Evolutionary conservation across 169 alveolate species (phyloP).

Genomic region (Eimeria brunetti): DNA sequence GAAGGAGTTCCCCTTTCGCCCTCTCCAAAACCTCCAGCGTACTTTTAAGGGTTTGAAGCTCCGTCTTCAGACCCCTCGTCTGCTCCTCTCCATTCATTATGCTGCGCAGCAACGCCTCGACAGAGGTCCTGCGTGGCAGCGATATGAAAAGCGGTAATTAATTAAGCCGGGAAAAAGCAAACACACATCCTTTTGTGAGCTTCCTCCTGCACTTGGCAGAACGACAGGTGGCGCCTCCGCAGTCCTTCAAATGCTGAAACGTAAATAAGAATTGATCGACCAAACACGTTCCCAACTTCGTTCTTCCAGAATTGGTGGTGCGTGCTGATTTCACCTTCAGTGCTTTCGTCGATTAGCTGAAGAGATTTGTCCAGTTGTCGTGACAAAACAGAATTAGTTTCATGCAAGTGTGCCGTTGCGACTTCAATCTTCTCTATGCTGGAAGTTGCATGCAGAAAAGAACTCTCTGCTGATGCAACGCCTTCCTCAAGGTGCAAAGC

Average conservation of each 20-base stretch:
- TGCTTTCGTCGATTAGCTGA: conserved; percentile 4
- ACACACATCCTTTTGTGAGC: conserved; percentile 40
- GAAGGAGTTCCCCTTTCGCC: neutral
- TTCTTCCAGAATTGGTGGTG: conserved; percentile 3
- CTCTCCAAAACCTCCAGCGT: neutral
- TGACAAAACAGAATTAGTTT: conserved; percentile 14
- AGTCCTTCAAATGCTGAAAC: conserved; percentile 41
- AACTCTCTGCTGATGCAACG: conserved; percentile 21
- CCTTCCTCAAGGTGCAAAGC: conserved; percentile 3
- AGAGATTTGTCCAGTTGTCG: neutral
- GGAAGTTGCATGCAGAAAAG: neutral
- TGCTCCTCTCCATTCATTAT: conserved; percentile 13
- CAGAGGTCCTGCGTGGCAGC: conserved; percentile 15
- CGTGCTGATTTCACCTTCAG: conserved; percentile 32
- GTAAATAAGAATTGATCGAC: neutral
- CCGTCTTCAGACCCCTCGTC: neutral
- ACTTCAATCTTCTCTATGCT: conserved; percentile 55
- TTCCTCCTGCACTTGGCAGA: conserved; percentile 57
- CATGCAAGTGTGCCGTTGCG: conserved; percentile 49
- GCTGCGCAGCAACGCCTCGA: conserved; percentile 50
- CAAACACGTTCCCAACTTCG: neutral
- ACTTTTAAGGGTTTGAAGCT: neutral
- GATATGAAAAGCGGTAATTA: neutral
- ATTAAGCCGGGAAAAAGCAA: neutral
- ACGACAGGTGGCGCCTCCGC: conserved; percentile 17